Evolutionary conservation across 1,284 basidiomycete species (phyloP), one percentile per base, ranked within the genome.

Genomic region (Xerocomus amazonicus): DNA sequence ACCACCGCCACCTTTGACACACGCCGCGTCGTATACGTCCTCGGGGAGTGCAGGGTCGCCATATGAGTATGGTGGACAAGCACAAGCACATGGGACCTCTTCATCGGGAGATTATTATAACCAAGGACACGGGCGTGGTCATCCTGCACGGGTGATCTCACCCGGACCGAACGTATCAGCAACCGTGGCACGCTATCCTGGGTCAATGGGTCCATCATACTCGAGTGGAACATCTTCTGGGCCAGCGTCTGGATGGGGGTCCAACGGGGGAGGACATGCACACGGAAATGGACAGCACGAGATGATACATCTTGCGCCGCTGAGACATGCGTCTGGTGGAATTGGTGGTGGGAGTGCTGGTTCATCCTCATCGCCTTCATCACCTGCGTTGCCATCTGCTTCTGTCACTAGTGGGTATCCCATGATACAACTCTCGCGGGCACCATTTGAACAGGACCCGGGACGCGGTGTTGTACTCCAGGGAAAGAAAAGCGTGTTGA

Each of bases 401-500:
- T 59, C 56, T 43, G 45, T 29, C 6, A 39, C n/a, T 4, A 48
- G 53, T 7, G 60, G 61, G 26, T 68, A 71, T 33, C 57, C 70
- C 0, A 26, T 71, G 38, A 67, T 73, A 6, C 67, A 68, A 28
- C 56, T 69, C 17, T 62, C 59, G 41, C 61, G 60, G 40, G 65
- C 57, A 19, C 62, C 58, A 40, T 56, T 62, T 37, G 60, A 59
- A 50, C 58, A 65, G 58, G 62, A 71, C 56, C 66, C 62, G 40
- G 58, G 57, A 56, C 60, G 68, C 43, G 65, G 61, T 2, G 42
- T 58, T 3, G 58, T 55, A 2, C 38, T 51, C 9, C 55, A 62
- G 7, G 72, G 72, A 43, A 83, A 82, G 73, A 81, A 78, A 69
- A 87, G 84, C 56, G 78, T 78, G 56, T 61, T 87, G 72, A 85